Conservation (phyloP, 768 basidiomycete genomes). For the Tubosaeta sp. region DNA sequence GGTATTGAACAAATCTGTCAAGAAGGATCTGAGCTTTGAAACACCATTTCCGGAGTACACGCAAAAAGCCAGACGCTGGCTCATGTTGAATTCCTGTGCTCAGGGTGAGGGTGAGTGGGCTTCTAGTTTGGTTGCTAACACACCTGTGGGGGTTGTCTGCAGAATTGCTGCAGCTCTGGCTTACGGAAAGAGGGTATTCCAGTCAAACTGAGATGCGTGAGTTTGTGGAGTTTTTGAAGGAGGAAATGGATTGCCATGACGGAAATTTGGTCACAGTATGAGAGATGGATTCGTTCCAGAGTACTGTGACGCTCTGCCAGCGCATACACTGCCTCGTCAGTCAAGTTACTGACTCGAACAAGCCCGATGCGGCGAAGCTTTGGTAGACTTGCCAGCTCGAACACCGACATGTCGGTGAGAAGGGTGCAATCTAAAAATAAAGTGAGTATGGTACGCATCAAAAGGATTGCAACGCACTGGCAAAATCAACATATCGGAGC, state of each 20-base stretch:
- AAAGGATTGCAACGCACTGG: constrained; percentile 55
- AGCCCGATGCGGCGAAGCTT: constrained; percentile 94
- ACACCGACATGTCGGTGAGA: constrained; percentile 91
- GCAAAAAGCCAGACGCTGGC: constrained; percentile 88
- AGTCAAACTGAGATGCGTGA: constrained; percentile 95
- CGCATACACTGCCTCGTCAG: constrained; percentile 89
- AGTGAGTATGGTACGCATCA: constrained; percentile 6
- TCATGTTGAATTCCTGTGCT: constrained; percentile 81
- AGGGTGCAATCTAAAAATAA: constrained; percentile 64
- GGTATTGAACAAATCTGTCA: constrained; percentile 71
- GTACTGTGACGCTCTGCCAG: constrained; percentile 82
- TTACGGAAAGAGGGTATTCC: constrained; percentile 91
- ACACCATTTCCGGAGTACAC: constrained; percentile 96
- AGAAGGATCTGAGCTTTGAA: constrained; percentile 69
- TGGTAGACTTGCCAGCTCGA: constrained; percentile 81
- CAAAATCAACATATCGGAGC: constrained; percentile 92
- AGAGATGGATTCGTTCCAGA: constrained; percentile 93
- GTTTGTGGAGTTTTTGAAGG: constrained; percentile 79
- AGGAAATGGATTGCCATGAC: constrained; percentile 90
- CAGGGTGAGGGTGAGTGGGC: constrained; percentile 1
- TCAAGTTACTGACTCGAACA: constrained; percentile 88
- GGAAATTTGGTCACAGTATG: constrained; percentile 93
- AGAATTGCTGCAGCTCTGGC: constrained; percentile 82
- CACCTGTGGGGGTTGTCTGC: constrained; percentile 83
- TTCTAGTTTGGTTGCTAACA: constrained; percentile 23